These are phyloP conservation scores for Aspergillus bridgeri DNA, from an alignment of 495 filamentous ascomycete species.

Conservation along the genomic window DNA sequence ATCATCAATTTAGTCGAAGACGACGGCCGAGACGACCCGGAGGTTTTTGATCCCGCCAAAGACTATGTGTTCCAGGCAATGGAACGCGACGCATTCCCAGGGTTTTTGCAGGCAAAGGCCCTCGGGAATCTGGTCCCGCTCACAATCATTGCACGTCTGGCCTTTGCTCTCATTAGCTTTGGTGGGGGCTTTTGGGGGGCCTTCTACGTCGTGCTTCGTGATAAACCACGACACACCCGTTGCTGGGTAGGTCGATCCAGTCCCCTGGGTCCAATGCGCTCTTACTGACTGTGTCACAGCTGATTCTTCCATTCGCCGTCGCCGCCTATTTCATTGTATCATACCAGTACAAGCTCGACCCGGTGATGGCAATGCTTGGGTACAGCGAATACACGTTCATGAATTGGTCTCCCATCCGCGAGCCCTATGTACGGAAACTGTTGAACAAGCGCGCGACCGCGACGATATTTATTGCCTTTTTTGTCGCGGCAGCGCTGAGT, in stretches of 20 bases:
- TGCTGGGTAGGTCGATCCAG: slow-evolving; percentile 67
- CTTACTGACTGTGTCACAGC: slow-evolving; percentile 45
- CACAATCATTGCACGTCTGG: slow-evolving; percentile 75
- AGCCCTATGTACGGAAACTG: slow-evolving; percentile 83
- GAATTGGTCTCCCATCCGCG: slow-evolving; percentile 77
- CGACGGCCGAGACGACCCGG: slow-evolving; percentile 86
- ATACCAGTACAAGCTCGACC: slow-evolving; percentile 93
- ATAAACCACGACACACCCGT: slow-evolving; percentile 68
- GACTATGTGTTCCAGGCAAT: slow-evolving; percentile 99
- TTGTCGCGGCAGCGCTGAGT: slow-evolving; percentile 72
- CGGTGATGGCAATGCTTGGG: slow-evolving; percentile 81
- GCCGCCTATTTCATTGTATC: slow-evolving; percentile 84
- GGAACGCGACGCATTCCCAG: slow-evolving; percentile 97
- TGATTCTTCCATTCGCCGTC: slow-evolving; percentile 90
- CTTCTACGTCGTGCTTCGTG: slow-evolving; percentile 86
- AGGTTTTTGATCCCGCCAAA: slow-evolving; percentile 94
- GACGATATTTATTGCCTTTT: slow-evolving; percentile 64
- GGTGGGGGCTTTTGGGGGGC: slow-evolving; percentile 92
- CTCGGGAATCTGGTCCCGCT: slow-evolving; percentile 91
- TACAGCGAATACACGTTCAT: slow-evolving; percentile 94
- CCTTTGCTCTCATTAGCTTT: slow-evolving; percentile 80
- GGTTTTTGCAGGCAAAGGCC: slow-evolving; percentile 90
- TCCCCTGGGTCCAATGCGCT: neutral
- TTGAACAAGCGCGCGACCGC: slow-evolving; percentile 76
- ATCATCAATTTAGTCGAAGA: slow-evolving; percentile 84